Evolutionary conservation across 2,329 filamentous ascomycete genomes (phyloP).

Genomic region (Lasiodiplodia sp.): DNA sequence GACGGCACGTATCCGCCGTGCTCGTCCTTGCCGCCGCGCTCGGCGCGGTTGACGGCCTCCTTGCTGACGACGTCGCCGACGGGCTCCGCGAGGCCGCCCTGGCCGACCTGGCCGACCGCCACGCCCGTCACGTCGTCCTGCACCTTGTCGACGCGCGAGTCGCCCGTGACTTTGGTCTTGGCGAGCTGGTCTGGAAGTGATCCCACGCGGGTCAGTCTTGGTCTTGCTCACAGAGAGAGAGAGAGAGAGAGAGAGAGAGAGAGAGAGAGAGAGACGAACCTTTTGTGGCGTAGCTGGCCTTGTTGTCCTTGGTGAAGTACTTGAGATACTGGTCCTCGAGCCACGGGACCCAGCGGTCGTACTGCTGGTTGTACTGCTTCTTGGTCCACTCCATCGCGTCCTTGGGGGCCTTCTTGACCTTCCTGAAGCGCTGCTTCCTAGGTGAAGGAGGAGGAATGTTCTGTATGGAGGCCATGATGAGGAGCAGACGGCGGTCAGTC

Average conservation of each 20-base stretch:
- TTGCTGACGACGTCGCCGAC: slow-evolving; percentile 68
- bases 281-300: slow-evolving; percentile 74
- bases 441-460: slow-evolving; percentile 15
- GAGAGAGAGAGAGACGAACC: slow-evolving; percentile 53
- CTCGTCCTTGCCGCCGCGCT: slow-evolving; percentile 70
- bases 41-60: slow-evolving; percentile 71
- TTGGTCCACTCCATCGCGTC: slow-evolving; percentile 58
- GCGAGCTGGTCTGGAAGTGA: slow-evolving; percentile 64
- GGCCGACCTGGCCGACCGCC: slow-evolving; percentile 69
- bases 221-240: not conserved
- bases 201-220: not conserved
- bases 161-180: slow-evolving; percentile 73
- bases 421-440: slow-evolving; percentile 13
- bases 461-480: slow-evolving; percentile 19
- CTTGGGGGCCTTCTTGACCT: slow-evolving; percentile 11
- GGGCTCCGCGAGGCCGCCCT: slow-evolving; percentile 71
- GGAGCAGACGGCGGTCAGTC: not conserved
- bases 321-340: slow-evolving; percentile 75
- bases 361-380: slow-evolving; percentile 73
- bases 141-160: slow-evolving; percentile 71
- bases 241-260: not conserved
- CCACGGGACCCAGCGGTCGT: slow-evolving; percentile 80
- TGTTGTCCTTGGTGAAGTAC: slow-evolving; percentile 80
- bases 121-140: slow-evolving; percentile 72
- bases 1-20: slow-evolving; percentile 48